Base-by-base conservation (phyloP, 768 basidiomycete genomes). In the Leccinellum luteum region DNA sequence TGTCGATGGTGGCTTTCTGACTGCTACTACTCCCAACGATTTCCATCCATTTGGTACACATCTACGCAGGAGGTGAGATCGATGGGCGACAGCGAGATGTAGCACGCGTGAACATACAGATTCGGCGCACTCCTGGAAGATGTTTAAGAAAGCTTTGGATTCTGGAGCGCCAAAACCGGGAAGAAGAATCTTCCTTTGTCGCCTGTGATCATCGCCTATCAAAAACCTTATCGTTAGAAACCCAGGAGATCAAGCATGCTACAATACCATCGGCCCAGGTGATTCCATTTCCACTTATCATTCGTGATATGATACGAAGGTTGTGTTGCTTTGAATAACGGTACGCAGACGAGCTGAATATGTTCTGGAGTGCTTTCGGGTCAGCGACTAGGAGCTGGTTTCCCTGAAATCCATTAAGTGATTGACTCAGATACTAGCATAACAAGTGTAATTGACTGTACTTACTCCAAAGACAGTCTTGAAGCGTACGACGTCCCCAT, bases 111-210 rank as follows among this genome's bases (percentile, higher is more conserved):
- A 27, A 32, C 65, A 31, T 44, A 74, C 72, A 25, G 63, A 58
- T 52, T 66, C 64, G 1, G 65, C 73, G 12, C 63, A 77, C 56
- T 71, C 73, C 35, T 69, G 74, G 69, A 85, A 84, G 49, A 83
- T 70, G 25, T 75, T 70, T 7, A 84, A 72, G 57, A 81, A 82
- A 1, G 82, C 74, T 54, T 76, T 82, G 30, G 78, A 75, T 60
- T 84, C 81, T 1, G 78, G 76, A 9, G 68, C 75, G 52, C 83
- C 81, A 56, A 85, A 85, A 4, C 80, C 84, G 3, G 82, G 83
- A 51, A 81, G 73, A 75, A 84, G 79, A 23, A 82, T 75, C 60
- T 75, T 83, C 56, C 81, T 70, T 54, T 85, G 83, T 48, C 84
- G 76, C 64, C 72, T 81, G 59, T 85, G 84, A 43, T 70, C 77